phyloP scores from a whole-genome alignment of 2,329 filamentous ascomycete species.

The Fusarium anthophilum region DNA sequence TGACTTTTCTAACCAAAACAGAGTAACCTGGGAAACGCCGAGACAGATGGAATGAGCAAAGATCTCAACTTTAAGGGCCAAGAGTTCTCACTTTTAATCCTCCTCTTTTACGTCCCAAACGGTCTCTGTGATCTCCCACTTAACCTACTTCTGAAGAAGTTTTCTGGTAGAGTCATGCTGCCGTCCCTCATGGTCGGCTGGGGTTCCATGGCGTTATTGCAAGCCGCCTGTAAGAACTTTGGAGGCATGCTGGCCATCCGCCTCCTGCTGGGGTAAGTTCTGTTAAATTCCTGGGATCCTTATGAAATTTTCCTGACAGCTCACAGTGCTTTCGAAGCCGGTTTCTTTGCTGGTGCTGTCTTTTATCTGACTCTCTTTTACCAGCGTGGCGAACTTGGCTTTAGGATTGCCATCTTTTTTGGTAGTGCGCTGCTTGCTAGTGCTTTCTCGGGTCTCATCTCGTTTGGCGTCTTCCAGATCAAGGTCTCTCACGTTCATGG shows the following conservation, averaged over 20 bases:
- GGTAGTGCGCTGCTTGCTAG: conserved; percentile 72
- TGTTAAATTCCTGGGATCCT: no score
- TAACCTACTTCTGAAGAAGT: conserved; percentile 49
- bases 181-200: conserved; percentile 54
- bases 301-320: background rate
- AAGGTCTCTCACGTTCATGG: background rate
- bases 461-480: conserved; percentile 65
- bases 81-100: conserved; percentile 55
- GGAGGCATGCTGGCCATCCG: conserved; percentile 41
- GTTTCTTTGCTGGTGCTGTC: background rate
- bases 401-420: conserved; percentile 60
- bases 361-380: conserved; percentile 2
- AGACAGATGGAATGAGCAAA: conserved; percentile 54
- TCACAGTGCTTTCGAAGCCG: background rate
- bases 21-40: conserved; percentile 60
- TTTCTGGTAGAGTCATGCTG: conserved; percentile 48
- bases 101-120: conserved; percentile 62
- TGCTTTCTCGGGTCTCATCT: conserved; percentile 70
- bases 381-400: background rate
- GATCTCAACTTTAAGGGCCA: conserved; percentile 55
- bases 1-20: background rate
- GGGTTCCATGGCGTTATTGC: conserved; percentile 55
- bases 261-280: background rate
- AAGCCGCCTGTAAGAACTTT: conserved; percentile 57
- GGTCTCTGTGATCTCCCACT: background rate